phyloP scores from a whole-genome alignment of 805 yeast genomes.

The Wickerhamiella allomyrinae region DNA sequence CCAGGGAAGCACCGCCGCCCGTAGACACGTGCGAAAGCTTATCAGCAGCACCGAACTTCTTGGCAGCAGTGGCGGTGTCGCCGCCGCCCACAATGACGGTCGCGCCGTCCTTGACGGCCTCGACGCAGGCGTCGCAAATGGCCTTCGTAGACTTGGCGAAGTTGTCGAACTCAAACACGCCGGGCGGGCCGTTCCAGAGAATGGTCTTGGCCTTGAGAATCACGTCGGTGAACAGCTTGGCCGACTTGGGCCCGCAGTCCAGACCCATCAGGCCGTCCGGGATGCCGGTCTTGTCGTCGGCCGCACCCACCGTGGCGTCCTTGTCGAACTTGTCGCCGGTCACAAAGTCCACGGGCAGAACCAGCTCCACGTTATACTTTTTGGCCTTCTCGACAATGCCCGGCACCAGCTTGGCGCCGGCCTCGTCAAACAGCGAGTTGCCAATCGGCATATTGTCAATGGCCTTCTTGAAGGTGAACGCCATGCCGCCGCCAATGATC shows the following conservation, averaged over 20 bases:
- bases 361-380: conserved; percentile 84
- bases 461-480: conserved; percentile 96
- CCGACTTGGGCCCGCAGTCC: conserved; percentile 87
- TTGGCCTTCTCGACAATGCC: conserved; percentile 89
- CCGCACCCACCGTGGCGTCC: conserved; percentile 74
- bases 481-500: conserved; percentile 99
- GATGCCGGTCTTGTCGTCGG: conserved; percentile 82
- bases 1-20: conserved; percentile 99
- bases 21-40: conserved; percentile 97
- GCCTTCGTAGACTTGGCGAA: conserved; percentile 88
- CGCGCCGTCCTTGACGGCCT: conserved; percentile 76
- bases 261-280: conserved; percentile 93
- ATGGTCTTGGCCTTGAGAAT: conserved; percentile 92
- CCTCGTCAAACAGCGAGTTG: conserved; percentile 80
- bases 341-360: conserved; percentile 89
- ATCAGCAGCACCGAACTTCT: conserved; percentile 93
- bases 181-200: conserved; percentile 99
- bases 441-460: conserved; percentile 77
- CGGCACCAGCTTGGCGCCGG: conserved; percentile 91
- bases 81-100: conserved; percentile 97
- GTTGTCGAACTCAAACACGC: conserved; percentile 93
- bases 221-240: conserved; percentile 63
- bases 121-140: conserved; percentile 75
- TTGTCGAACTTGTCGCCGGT: conserved; percentile 89
- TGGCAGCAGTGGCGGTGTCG: conserved; percentile 97